These are phyloP conservation scores for Pterothamnion heteromorphum DNA, from an alignment of 31 red algal genomes.

Conservation along the genomic window DNA sequence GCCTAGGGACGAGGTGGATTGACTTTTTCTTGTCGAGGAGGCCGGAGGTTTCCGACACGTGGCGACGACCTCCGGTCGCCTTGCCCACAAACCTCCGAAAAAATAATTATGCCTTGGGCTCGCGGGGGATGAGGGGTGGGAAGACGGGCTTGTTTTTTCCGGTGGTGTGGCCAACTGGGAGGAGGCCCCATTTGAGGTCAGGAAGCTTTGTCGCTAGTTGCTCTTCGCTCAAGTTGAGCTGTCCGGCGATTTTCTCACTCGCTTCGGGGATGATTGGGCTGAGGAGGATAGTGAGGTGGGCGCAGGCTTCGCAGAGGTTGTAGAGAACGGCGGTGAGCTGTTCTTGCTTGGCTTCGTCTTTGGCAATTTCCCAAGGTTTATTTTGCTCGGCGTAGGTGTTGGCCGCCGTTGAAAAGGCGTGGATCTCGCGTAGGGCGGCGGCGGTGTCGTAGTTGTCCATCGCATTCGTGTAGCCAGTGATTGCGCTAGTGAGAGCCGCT, in stretches of 20 bases:
- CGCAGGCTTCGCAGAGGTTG: conserved; percentile 65
- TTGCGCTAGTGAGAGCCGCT: conserved; percentile 39
- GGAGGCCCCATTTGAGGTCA: conserved; percentile 62
- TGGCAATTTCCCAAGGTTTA: conserved; percentile 82
- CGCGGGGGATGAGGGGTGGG: too few species aligned
- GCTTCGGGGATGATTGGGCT: conserved; percentile 79
- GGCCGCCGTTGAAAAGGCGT: conserved; percentile 58
- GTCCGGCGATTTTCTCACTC: conserved; percentile 55
- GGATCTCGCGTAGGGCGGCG: conserved; percentile 60
- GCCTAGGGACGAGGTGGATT: too few species aligned
- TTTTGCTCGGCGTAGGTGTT: conserved; percentile 81
- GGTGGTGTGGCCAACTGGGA: conserved; percentile 56
- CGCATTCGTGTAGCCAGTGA: conserved; percentile 42
- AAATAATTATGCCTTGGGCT: too few species aligned
- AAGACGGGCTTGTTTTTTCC: conserved; percentile 75
- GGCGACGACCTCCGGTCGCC: too few species aligned
- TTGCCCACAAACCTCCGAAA: too few species aligned
- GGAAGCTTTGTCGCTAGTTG: too few species aligned
- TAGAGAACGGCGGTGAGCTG: conserved; percentile 53
- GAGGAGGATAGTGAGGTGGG: conserved; percentile 67
- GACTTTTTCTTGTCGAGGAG: too few species aligned
- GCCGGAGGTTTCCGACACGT: too few species aligned
- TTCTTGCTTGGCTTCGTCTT: conserved; percentile 52
- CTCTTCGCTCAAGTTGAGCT: conserved; percentile 59
- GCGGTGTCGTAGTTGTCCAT: conserved; percentile 70